These are phyloP conservation scores for Leptographium radiaticola DNA, from an alignment of 2,329 filamentous ascomycete species.

Conservation along the genomic window DNA sequence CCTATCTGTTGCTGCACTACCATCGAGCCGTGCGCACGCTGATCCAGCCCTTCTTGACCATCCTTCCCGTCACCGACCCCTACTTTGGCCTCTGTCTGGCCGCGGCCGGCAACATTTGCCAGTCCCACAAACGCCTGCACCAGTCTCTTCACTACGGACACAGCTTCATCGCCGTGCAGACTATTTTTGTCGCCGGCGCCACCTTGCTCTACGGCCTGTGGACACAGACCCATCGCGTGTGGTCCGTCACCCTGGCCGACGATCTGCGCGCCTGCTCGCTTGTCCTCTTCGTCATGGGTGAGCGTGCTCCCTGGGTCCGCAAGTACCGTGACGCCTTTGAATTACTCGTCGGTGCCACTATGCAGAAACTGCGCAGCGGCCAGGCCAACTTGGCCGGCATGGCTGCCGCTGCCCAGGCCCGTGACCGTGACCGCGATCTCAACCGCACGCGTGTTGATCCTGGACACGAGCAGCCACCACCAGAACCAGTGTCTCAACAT, in stretches of 20 bases:
- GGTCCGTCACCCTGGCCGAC: conserved; percentile 34
- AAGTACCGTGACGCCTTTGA: conserved; percentile 35
- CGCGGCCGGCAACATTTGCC: conserved; percentile 27
- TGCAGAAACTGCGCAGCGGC: conserved; percentile 18
- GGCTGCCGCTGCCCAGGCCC: not conserved
- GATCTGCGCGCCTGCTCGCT: conserved; percentile 34
- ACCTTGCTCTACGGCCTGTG: conserved; percentile 25
- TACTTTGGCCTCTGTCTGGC: conserved; percentile 29
- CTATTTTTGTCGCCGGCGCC: conserved; percentile 27
- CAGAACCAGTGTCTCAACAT: not conserved
- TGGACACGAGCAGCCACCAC: not conserved
- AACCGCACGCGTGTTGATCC: not conserved
- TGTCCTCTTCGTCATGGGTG: conserved; percentile 35
- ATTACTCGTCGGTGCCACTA: conserved; percentile 29
- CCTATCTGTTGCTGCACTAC: conserved; percentile 36
- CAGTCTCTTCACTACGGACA: conserved; percentile 26
- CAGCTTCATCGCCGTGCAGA: conserved; percentile 29
- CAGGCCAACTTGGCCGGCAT: not conserved
- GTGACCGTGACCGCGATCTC: no score
- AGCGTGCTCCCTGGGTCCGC: conserved; percentile 32
- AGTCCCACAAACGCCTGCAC: conserved; percentile 27
- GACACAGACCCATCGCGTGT: conserved; percentile 29
- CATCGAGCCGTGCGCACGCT: conserved; percentile 34
- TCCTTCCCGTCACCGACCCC: conserved; percentile 29
- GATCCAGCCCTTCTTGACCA: conserved; percentile 34